A percentile compares a stretch with the other conserved stretches of the same genome.
Conservation (phyloP, 306 rosid genomes). For the Castanea sativa region DNA sequence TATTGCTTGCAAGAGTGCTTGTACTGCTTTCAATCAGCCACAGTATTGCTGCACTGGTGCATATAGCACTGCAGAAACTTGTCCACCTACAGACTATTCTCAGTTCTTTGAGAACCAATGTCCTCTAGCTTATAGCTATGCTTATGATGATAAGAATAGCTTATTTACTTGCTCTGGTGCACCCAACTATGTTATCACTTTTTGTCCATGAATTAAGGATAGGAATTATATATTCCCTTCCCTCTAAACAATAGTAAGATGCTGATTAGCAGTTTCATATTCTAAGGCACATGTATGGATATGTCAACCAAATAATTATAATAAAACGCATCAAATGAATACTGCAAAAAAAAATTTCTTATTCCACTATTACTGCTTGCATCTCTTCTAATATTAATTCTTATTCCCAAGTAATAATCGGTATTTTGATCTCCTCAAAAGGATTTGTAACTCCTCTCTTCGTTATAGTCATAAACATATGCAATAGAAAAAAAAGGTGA, state of each 20-base stretch:
- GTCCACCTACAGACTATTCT: slow-evolving; percentile 39
- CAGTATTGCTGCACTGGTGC: slow-evolving; percentile 38
- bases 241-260: background rate
- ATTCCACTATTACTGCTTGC: too few relatives aligned
- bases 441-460: too few relatives aligned
- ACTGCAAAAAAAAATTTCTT: too few relatives aligned
- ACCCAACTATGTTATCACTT: slow-evolving; percentile 34
- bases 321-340: too few relatives aligned
- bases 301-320: too few relatives aligned
- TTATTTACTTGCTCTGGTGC: slow-evolving; percentile 38
- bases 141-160: slow-evolving; percentile 32
- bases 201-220: slow-evolving; percentile 25
- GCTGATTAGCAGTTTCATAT: background rate
- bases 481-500: too few relatives aligned
- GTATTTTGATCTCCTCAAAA: too few relatives aligned
- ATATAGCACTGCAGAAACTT: slow-evolving; percentile 2
- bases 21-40: slow-evolving; percentile 28
- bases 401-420: too few relatives aligned
- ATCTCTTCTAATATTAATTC: too few relatives aligned
- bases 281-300: background rate
- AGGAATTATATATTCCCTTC: background rate
- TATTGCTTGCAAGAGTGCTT: slow-evolving; percentile 48
- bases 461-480: too few relatives aligned
- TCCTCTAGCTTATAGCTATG: slow-evolving; percentile 50
- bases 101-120: slow-evolving; percentile 36